phyloP scores from a whole-genome alignment of 1,284 basidiomycete species.

The Ustilago shanxiensis region DNA sequence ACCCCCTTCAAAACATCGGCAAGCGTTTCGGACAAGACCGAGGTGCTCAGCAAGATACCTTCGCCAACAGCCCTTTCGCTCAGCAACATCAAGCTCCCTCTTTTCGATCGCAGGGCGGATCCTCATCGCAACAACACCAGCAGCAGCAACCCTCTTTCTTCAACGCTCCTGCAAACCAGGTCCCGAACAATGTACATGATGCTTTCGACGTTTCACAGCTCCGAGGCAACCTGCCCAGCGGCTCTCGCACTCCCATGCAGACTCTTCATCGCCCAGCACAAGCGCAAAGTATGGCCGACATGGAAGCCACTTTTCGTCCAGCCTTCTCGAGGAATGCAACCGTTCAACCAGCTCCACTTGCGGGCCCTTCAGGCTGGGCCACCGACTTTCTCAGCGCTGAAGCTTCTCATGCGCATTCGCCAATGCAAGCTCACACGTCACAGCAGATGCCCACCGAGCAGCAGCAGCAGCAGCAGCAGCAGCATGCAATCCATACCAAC shows the following conservation, averaged over 20 bases:
- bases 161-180: constrained; percentile 30
- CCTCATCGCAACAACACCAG: constrained; percentile 27
- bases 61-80: constrained; percentile 9
- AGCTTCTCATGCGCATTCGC: constrained; percentile 23
- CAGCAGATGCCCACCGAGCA: constrained; percentile 32
- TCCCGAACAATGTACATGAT: constrained; percentile 25
- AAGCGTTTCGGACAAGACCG: constrained; percentile 68
- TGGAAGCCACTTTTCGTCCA: constrained; percentile 53
- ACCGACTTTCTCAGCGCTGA: constrained; percentile 53
- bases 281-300: constrained; percentile 25
- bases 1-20: constrained; percentile 65
- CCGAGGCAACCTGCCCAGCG: constrained; percentile 49
- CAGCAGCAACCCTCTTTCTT: constrained; percentile 51
- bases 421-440: constrained; percentile 6
- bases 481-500: constrained; percentile 33
- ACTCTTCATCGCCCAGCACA: constrained; percentile 11
- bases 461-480: constrained; percentile 20
- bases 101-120: constrained; percentile 30
- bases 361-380: constrained; percentile 51
- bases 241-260: constrained; percentile 34
- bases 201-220: constrained; percentile 59
- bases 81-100: constrained; percentile 19
- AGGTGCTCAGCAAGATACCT: constrained; percentile 58
- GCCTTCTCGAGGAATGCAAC: constrained; percentile 24
- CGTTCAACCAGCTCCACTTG: constrained; percentile 9